Evolutionary conservation across 495 filamentous ascomycete species (phyloP).

Genomic region (Daldinia loculata): DNA sequence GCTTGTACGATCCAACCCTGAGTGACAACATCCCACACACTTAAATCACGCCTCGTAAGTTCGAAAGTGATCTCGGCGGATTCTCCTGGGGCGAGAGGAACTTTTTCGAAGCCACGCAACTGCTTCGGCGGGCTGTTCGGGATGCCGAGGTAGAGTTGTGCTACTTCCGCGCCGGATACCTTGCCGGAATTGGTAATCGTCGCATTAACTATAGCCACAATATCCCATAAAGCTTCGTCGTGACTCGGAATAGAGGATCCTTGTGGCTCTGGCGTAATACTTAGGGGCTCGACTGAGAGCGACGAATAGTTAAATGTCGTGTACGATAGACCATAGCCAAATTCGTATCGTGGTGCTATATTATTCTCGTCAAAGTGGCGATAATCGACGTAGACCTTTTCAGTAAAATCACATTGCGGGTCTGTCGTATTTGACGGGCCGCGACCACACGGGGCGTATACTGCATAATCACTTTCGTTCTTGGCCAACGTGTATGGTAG

Average conservation of each 20-base stretch:
- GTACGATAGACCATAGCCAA: constrained; percentile 76
- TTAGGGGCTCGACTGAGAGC: constrained; percentile 48
- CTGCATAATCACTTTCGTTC: constrained; percentile 68
- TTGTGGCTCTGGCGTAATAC: constrained; percentile 45
- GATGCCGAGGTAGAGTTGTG: constrained; percentile 73
- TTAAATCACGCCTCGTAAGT: constrained; percentile 74
- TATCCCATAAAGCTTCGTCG: constrained; percentile 68
- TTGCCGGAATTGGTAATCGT: constrained; percentile 72
- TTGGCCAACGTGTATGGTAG: constrained; percentile 75
- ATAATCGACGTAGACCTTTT: constrained; percentile 73
- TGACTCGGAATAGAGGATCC: constrained; percentile 57
- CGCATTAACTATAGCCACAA: constrained; percentile 63
- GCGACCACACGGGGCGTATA: constrained; percentile 46
- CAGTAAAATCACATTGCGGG: constrained; percentile 68
- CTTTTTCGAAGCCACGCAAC: constrained; percentile 80
- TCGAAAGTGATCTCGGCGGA: constrained; percentile 66
- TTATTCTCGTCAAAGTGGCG: constrained; percentile 70
- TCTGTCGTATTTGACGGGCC: constrained; percentile 54
- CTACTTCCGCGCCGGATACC: constrained; percentile 70
- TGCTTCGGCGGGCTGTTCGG: constrained; percentile 69
- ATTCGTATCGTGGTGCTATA: constrained; percentile 71
- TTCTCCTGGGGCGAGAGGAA: constrained; percentile 62
- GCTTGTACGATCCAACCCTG: constrained; percentile 82
- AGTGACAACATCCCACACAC: constrained; percentile 73
- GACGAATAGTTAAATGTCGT: constrained; percentile 67